phyloP scores from a whole-genome alignment of 1,284 basidiomycete genomes.

The Ustilago tritici region DNA sequence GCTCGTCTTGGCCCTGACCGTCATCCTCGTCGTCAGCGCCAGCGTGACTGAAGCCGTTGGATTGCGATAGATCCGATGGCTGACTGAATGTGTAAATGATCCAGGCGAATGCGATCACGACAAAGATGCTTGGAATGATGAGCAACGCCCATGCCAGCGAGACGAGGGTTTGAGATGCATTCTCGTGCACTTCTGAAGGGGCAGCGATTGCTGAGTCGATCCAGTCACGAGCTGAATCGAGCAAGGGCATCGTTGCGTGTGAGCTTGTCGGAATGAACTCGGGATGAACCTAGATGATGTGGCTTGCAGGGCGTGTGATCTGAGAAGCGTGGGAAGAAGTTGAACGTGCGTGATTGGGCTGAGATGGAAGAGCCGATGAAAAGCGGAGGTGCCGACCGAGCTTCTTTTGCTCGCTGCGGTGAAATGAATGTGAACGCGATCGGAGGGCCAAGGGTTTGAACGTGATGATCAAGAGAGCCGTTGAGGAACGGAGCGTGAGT shows the following conservation, averaged over 20 bases:
- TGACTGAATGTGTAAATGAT: slow-evolving; percentile 38
- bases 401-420: not conserved
- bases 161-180: slow-evolving; percentile 32
- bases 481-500: not conserved
- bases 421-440: not conserved
- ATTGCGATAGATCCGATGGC: slow-evolving; percentile 32
- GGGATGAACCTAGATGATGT: not conserved
- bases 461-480: not conserved
- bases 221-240: slow-evolving; percentile 6
- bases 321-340: not conserved
- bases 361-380: not conserved
- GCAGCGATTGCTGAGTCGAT: slow-evolving; percentile 6
- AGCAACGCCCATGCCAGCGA: slow-evolving; percentile 47
- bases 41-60: slow-evolving; percentile 21
- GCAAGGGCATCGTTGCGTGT: slow-evolving; percentile 17
- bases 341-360: not conserved
- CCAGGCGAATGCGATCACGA: slow-evolving; percentile 39
- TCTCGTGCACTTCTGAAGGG: slow-evolving; percentile 23
- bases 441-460: not conserved
- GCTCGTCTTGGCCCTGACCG: slow-evolving; percentile 27
- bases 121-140: slow-evolving; percentile 42
- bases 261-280: not conserved
- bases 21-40: slow-evolving; percentile 14
- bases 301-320: not conserved
- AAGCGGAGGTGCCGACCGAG: slow-evolving; percentile 3